These are phyloP conservation scores for Xylaria sp. DNA, from an alignment of 2,329 filamentous ascomycete species.

Conservation along the genomic window DNA sequence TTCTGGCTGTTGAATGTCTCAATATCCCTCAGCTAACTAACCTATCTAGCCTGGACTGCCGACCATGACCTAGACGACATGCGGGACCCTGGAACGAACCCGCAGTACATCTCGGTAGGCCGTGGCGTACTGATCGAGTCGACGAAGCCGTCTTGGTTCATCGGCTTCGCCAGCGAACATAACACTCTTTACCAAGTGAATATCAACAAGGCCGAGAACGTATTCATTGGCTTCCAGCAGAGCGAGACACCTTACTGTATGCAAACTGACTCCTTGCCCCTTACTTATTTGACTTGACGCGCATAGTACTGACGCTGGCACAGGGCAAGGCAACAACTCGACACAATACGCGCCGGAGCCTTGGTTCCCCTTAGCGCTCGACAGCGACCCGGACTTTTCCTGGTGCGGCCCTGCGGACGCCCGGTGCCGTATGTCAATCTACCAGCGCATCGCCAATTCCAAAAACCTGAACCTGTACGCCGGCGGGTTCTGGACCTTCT, in stretches of 20 bases:
- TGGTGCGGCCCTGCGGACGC: constrained; percentile 19
- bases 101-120: constrained; percentile 47
- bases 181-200: constrained; percentile 56
- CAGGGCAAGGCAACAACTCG: constrained; percentile 17
- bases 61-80: constrained; percentile 57
- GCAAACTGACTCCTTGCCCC: neutral
- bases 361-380: constrained; percentile 8
- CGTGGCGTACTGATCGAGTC: constrained; percentile 52
- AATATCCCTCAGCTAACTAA: constrained; percentile 5
- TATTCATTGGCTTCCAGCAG: constrained; percentile 50
- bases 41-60: constrained; percentile 38
- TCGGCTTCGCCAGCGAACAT: constrained; percentile 56
- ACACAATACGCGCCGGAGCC: constrained; percentile 6
- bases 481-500: constrained; percentile 31
- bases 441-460: constrained; percentile 20
- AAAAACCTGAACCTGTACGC: constrained; percentile 18
- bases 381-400: constrained; percentile 26
- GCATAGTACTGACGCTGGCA: neutral
- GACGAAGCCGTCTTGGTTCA: constrained; percentile 54
- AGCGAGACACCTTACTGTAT: constrained; percentile 49
- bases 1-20: constrained; percentile 22
- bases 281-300: neutral
- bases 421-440: constrained; percentile 28
- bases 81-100: constrained; percentile 15
- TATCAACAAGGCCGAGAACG: constrained; percentile 46